Conservation (phyloP, 2,329 filamentous ascomycete species). For the Neofusicoccum laricinum region DNA sequence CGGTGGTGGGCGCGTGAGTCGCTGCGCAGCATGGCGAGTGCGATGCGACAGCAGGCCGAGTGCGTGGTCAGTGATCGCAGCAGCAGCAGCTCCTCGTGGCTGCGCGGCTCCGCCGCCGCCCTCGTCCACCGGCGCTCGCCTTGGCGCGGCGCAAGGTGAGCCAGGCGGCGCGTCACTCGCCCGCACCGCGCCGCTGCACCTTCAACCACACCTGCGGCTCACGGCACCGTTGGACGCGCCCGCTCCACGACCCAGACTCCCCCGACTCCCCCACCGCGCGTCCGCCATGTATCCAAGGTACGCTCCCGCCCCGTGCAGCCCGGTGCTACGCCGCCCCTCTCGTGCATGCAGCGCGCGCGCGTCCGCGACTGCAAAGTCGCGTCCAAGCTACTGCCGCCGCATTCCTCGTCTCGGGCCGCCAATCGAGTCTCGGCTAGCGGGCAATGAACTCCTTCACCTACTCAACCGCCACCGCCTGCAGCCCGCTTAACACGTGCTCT, state of each 20-base stretch:
- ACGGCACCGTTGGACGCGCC: not conserved
- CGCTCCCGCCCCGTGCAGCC: not conserved
- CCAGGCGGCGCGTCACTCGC: not conserved
- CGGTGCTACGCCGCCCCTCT: not conserved
- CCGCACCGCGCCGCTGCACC: not conserved
- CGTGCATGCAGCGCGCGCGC: conserved; percentile 3
- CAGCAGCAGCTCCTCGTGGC: conserved; percentile 1
- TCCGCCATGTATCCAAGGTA: conserved; percentile 4
- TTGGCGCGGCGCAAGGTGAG: conserved; percentile 6
- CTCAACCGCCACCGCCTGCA: not conserved
- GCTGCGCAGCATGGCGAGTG: conserved; percentile 15
- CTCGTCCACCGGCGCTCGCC: not conserved
- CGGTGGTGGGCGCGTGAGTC: conserved; percentile 1
- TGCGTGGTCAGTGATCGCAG: not conserved
- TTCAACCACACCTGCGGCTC: not conserved
- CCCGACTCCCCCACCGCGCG: not conserved
- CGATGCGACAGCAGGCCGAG: conserved; percentile 2
- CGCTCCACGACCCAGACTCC: not conserved
- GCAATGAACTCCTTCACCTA: not conserved
- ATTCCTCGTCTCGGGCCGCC: conserved; percentile 11
- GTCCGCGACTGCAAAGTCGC: not conserved
- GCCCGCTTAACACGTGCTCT: not conserved
- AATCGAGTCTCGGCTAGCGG: conserved; percentile 9
- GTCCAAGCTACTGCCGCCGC: conserved; percentile 9
- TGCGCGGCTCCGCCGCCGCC: not conserved